Evolutionary conservation across 257 asterid genomes (phyloP).

Genomic region (Primulina huaijiensis): DNA sequence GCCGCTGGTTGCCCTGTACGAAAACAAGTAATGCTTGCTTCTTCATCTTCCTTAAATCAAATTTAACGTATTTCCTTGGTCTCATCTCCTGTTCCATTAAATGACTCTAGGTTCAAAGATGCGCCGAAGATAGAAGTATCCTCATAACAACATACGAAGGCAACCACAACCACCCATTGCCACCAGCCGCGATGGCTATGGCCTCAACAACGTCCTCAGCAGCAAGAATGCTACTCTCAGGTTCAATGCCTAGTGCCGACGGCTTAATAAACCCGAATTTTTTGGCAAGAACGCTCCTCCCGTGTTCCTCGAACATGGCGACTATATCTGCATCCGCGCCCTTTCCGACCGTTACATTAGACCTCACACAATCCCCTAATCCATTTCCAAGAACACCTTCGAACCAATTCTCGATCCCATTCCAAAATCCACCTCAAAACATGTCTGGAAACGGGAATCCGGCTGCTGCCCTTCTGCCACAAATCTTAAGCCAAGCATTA

Average conservation of each 20-base stretch:
- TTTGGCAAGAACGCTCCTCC: slow-evolving; percentile 75
- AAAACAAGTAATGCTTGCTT: slow-evolving; percentile 63
- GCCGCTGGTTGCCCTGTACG: slow-evolving; percentile 93
- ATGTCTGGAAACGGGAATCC: slow-evolving; percentile 27
- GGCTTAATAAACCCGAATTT: slow-evolving; percentile 74
- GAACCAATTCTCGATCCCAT: slow-evolving; percentile 57
- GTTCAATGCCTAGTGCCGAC: slow-evolving; percentile 86
- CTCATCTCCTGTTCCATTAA: neutral
- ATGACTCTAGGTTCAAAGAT: slow-evolving; percentile 71
- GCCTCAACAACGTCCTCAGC: slow-evolving; percentile 95
- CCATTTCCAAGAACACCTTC: slow-evolving; percentile 40
- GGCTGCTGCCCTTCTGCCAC: slow-evolving; percentile 59
- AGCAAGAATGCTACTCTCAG: slow-evolving; percentile 82
- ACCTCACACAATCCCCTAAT: slow-evolving; percentile 79
- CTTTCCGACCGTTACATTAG: slow-evolving; percentile 85
- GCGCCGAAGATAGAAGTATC: slow-evolving; percentile 71
- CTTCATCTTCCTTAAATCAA: neutral
- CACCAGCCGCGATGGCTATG: slow-evolving; percentile 98
- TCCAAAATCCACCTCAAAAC: slow-evolving; percentile 42
- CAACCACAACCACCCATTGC: slow-evolving; percentile 87
- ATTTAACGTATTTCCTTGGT: neutral
- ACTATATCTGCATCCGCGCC: slow-evolving; percentile 95
- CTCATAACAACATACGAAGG: slow-evolving; percentile 91
- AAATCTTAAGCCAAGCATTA: slow-evolving; percentile 63
- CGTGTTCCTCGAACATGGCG: slow-evolving; percentile 87